A percentile compares a stretch with the other conserved stretches of the same genome.
Evolutionary conservation across 1,284 basidiomycete species (phyloP).

Genomic region (Trametes sp.): DNA sequence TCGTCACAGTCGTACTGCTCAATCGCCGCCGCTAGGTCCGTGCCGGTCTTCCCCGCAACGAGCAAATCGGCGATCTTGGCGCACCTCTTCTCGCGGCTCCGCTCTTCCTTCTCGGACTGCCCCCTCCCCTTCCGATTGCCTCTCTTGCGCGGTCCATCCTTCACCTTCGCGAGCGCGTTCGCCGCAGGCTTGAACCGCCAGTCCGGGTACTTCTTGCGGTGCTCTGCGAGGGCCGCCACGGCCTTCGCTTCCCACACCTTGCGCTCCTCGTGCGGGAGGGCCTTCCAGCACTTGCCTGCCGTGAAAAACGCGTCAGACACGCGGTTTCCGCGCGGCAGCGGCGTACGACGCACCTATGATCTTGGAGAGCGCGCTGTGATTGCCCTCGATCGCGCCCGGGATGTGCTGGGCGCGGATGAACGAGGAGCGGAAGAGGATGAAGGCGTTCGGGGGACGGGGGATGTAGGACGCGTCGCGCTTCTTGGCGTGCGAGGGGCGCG

Average conservation of each 20-base stretch:
- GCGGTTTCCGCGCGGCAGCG: slow-evolving; percentile 20
- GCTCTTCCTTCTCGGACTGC: slow-evolving; percentile 51
- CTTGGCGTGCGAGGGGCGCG: slow-evolving; percentile 50
- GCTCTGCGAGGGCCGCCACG: slow-evolving; percentile 76
- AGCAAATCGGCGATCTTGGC: slow-evolving; percentile 59
- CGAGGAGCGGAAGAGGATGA: slow-evolving; percentile 92
- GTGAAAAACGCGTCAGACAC: slow-evolving; percentile 25
- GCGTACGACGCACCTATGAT: slow-evolving; percentile 46
- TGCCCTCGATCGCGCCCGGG: slow-evolving; percentile 78
- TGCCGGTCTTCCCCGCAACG: slow-evolving; percentile 57
- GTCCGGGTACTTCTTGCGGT: slow-evolving; percentile 77
- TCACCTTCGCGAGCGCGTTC: slow-evolving; percentile 60
- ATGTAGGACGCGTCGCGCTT: slow-evolving; percentile 71
- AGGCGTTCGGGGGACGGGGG: slow-evolving; percentile 92
- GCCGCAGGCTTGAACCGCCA: slow-evolving; percentile 76
- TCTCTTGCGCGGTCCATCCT: slow-evolving; percentile 43
- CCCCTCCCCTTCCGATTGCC: slow-evolving; percentile 46
- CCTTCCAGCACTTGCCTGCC: slow-evolving; percentile 67
- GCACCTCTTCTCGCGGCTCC: slow-evolving; percentile 50
- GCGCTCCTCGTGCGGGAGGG: slow-evolving; percentile 64
- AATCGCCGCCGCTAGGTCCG: slow-evolving; percentile 56
- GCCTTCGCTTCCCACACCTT: slow-evolving; percentile 81
- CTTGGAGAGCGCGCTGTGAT: slow-evolving; percentile 75
- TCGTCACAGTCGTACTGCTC: slow-evolving; percentile 47
- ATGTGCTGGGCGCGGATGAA: slow-evolving; percentile 84